These are phyloP conservation scores for Xylaria palmicola DNA, from an alignment of 495 filamentous ascomycete genomes.

Conservation along the genomic window DNA sequence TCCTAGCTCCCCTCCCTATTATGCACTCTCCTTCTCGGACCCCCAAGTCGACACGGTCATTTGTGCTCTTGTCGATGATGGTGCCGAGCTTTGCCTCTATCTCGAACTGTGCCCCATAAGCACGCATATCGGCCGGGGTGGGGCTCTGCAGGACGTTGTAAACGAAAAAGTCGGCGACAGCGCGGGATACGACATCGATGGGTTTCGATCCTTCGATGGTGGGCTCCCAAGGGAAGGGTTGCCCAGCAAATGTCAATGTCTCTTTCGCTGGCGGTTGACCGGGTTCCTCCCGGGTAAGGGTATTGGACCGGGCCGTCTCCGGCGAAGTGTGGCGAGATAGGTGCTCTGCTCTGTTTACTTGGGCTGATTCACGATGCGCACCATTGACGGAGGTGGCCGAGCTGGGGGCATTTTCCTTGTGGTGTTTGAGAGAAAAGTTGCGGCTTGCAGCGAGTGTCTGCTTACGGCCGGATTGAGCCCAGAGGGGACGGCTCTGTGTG, in stretches of 20 bases:
- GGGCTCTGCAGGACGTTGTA: slow-evolving; percentile 60
- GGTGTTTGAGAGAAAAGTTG: slow-evolving; percentile 40
- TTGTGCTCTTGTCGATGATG: slow-evolving; percentile 67
- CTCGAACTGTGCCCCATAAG: slow-evolving; percentile 70
- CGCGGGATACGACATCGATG: slow-evolving; percentile 63
- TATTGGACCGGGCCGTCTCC: slow-evolving; percentile 39
- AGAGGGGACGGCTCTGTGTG: slow-evolving; percentile 42
- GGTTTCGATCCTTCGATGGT: slow-evolving; percentile 66
- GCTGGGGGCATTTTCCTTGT: slow-evolving; percentile 21
- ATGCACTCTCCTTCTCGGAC: slow-evolving; percentile 63
- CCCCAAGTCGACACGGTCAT: slow-evolving; percentile 63
- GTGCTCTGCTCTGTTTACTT: slow-evolving; percentile 31
- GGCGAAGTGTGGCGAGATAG: slow-evolving; percentile 50
- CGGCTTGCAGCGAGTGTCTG: slow-evolving; percentile 28
- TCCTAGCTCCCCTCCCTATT: slow-evolving; percentile 51
- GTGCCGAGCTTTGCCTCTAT: slow-evolving; percentile 90
- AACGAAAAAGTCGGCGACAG: slow-evolving; percentile 74
- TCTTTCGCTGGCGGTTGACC: slow-evolving; percentile 11
- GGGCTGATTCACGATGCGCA: slow-evolving; percentile 24
- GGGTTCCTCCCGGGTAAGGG: slow-evolving; percentile 24
- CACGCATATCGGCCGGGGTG: slow-evolving; percentile 52
- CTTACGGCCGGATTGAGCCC: slow-evolving; percentile 37
- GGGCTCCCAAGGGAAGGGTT: slow-evolving; percentile 64
- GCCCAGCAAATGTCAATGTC: slow-evolving; percentile 24
- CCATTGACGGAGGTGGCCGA: slow-evolving; percentile 36